A percentile compares a stretch with the other conserved stretches of the same genome.
Evolutionary conservation across 2,329 filamentous ascomycete species (phyloP).

Genomic region (Didymella lethalis): DNA sequence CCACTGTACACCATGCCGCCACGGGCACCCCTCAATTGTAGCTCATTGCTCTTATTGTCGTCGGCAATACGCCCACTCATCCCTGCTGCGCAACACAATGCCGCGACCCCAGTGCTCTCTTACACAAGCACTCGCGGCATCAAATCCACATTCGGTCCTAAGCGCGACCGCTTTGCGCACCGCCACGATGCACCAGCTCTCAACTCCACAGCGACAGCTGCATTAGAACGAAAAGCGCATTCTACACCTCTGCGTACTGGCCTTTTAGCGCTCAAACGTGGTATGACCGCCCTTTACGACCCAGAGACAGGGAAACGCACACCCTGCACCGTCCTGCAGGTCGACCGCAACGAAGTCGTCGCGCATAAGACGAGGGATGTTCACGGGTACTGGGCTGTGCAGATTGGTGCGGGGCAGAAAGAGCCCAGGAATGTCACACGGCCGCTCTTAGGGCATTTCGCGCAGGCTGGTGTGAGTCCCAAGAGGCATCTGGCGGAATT

Average conservation of each 20-base stretch:
- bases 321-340: conserved; percentile 89
- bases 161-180: conserved; percentile 62
- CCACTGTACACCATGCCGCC: conserved; percentile 43
- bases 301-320: conserved; percentile 76
- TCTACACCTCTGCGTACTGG: conserved; percentile 76
- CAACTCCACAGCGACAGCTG: conserved; percentile 64
- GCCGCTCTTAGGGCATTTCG: conserved; percentile 87
- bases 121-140: conserved; percentile 53
- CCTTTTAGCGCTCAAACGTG: conserved; percentile 87
- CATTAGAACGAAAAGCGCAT: conserved; percentile 64
- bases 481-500: conserved; percentile 90
- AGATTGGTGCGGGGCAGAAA: conserved; percentile 81
- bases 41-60: conserved; percentile 41
- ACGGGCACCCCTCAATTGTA: conserved; percentile 47
- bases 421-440: conserved; percentile 79
- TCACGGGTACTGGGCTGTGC: conserved; percentile 94
- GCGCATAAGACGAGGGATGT: conserved; percentile 80
- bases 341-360: conserved; percentile 90
- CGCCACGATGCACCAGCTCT: conserved; percentile 60
- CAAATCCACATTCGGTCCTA: conserved; percentile 63
- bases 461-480: conserved; percentile 79
- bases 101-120: conserved; percentile 25
- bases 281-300: conserved; percentile 92
- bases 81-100: conserved; percentile 28
- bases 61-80: conserved; percentile 37